phyloP scores from a whole-genome alignment of 2,329 filamentous ascomycete species.

The Acarospora socialis region DNA sequence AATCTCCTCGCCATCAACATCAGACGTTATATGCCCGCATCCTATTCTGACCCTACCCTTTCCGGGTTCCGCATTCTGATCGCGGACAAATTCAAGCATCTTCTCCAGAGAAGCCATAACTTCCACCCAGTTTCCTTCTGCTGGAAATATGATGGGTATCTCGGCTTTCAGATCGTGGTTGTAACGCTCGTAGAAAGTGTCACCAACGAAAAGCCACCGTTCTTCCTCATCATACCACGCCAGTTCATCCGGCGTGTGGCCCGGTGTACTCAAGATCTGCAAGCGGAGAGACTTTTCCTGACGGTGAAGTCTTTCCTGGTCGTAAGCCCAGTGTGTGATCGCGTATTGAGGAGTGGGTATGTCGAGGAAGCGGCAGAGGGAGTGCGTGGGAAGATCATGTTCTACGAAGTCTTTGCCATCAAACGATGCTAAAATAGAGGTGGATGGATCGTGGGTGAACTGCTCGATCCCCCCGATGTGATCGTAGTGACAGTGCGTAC shows the following conservation, averaged over 20 bases:
- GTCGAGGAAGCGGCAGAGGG: slow-evolving; percentile 26
- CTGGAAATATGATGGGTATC: slow-evolving; percentile 27
- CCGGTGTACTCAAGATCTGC: slow-evolving; percentile 32
- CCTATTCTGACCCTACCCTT: slow-evolving; percentile 18
- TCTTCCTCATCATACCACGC: slow-evolving; percentile 33
- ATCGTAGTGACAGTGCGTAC: slow-evolving; percentile 30
- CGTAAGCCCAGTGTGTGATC: slow-evolving; percentile 28
- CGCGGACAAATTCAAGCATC: slow-evolving; percentile 21
- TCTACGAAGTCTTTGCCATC: slow-evolving; percentile 27
- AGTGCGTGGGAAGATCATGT: slow-evolving; percentile 25
- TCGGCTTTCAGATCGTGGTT: slow-evolving; percentile 17
- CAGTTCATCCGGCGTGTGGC: slow-evolving; percentile 33
- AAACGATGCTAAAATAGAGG: slow-evolving; percentile 21
- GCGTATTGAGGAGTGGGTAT: slow-evolving; percentile 26
- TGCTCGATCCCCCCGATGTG: slow-evolving; percentile 24
- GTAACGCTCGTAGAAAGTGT: slow-evolving; percentile 30
- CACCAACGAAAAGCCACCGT: slow-evolving; percentile 32
- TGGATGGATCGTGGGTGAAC: slow-evolving; percentile 18
- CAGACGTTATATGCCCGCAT: slow-evolving; percentile 26
- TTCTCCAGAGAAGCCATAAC: slow-evolving; percentile 25
- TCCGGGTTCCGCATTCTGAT: slow-evolving; percentile 19
- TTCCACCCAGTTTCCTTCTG: slow-evolving; percentile 25
- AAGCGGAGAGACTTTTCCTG: slow-evolving; percentile 21
- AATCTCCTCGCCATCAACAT: slow-evolving; percentile 24
- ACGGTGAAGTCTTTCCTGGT: slow-evolving; percentile 22